Base-by-base conservation (phyloP, 2,329 filamentous ascomycete genomes). In the Blumeriella jaapii region DNA sequence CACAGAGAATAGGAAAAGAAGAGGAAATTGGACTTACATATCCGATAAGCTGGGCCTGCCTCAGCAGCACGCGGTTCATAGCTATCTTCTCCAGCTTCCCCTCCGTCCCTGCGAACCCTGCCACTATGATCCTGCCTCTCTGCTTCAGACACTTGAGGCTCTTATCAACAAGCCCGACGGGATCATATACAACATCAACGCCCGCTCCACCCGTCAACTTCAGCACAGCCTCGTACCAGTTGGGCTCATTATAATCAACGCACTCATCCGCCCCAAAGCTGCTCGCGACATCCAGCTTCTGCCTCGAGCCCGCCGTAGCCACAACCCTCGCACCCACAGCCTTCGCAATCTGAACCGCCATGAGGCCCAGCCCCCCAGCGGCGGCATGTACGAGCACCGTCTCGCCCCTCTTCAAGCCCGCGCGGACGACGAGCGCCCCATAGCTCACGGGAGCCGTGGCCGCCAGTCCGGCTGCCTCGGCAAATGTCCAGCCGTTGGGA, bases 131-230 rank as follows among this genome's bases (percentile, higher is more conserved):
- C 19, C 64, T 56, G 0, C 71, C 72, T 22, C 63, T 60, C 48
- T 72, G 67, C 15, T 60, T 68, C 19, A 72, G 53, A 44, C 69
- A 72, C 39, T 64, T 64, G 17, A 77, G 50, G 24, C 67, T 69
- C 39, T 62, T 62, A 40, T 67, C 62, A 6, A 76, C 68, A 15
- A 70, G 59, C 1, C 72, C 71, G 8, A 75, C 69, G 6, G 65
- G 62, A 54, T 78, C 72, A 46, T 69, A 69, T 9, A 75, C 66
- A 0, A 73, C 60, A 54, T 77, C 64, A 2, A 69, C 71, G 0
- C 72, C 72, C 18, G 59, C 55, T 0, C 63, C 62, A 1, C 52
- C 44, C 0, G 69, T 74, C 13, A 65, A 42, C 2, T 55, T 51
- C n/a, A 63, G 54, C 2, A 77, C 64, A 10, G 58, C 47, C n/a